Evolutionary conservation across 1,284 basidiomycete species (phyloP).

Genomic region (Psilocybe mexicana): DNA sequence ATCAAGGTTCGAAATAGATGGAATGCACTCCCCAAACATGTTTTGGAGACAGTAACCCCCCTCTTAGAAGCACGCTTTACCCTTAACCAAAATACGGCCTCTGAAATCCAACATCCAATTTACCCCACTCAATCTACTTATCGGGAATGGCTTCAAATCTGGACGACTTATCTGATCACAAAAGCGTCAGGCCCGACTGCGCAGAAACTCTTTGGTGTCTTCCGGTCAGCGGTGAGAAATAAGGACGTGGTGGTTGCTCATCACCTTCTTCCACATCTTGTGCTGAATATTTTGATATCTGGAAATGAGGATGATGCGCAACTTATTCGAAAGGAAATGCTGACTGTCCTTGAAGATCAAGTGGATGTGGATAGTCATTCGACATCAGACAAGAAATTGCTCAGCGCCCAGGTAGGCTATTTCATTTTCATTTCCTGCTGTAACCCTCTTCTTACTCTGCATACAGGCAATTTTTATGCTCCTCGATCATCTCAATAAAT

Average conservation of each 20-base stretch:
- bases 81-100: conserved; percentile 39
- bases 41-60: conserved; percentile 87
- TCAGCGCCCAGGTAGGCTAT: conserved; percentile 81
- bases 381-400: conserved; percentile 74
- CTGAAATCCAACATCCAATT: conserved; percentile 63
- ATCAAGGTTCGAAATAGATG: conserved; percentile 74
- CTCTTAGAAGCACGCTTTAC: conserved; percentile 80
- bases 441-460: not conserved
- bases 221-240: conserved; percentile 79
- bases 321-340: conserved; percentile 76
- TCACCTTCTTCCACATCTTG: conserved; percentile 89
- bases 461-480: conserved; percentile 87
- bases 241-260: conserved; percentile 92
- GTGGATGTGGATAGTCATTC: conserved; percentile 62
- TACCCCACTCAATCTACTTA: conserved; percentile 81
- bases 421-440: not conserved
- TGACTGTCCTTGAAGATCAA: conserved; percentile 87
- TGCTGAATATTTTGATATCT: conserved; percentile 84
- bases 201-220: conserved; percentile 75
- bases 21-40: conserved; percentile 79
- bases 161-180: conserved; percentile 86
- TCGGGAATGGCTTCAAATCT: conserved; percentile 94
- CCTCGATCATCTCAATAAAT: conserved; percentile 93
- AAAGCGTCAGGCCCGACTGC: conserved; percentile 60
- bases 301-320: conserved; percentile 64